Evolutionary conservation across 2,329 filamentous ascomycete species (phyloP).

Genomic region (Trichoderma atroviride): DNA sequence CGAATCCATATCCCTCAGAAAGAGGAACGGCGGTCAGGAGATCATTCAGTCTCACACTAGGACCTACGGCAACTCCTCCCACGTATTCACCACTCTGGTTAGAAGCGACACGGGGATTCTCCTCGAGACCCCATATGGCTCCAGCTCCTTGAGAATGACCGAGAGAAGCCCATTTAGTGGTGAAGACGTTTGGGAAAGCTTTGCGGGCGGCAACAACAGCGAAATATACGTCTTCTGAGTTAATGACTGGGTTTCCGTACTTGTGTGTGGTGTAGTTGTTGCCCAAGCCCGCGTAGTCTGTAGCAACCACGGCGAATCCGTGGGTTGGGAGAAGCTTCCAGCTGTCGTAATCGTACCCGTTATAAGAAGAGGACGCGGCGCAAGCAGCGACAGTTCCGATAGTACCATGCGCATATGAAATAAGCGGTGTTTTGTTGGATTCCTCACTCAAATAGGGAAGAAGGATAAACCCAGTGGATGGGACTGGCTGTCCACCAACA

Average conservation of each 20-base stretch:
- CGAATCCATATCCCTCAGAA: background rate
- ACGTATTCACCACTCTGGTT: slow-evolving; percentile 25
- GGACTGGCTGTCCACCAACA: slow-evolving; percentile 25
- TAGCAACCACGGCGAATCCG: slow-evolving; percentile 30
- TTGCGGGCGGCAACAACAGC: slow-evolving; percentile 24
- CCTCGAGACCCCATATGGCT: slow-evolving; percentile 31
- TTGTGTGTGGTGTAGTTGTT: slow-evolving; percentile 31
- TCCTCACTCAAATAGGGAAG: slow-evolving; percentile 20
- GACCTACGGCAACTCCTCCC: slow-evolving; percentile 29
- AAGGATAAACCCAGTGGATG: slow-evolving; percentile 28
- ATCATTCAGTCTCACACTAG: slow-evolving; percentile 25
- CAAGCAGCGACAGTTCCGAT: slow-evolving; percentile 26
- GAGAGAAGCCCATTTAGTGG: slow-evolving; percentile 26
- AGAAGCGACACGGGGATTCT: slow-evolving; percentile 25
- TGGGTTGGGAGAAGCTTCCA: slow-evolving; percentile 23
- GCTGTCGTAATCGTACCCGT: slow-evolving; percentile 25
- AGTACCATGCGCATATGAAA: slow-evolving; percentile 29
- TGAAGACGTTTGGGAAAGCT: slow-evolving; percentile 16
- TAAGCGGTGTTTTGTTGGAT: background rate
- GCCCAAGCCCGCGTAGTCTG: slow-evolving; percentile 33
- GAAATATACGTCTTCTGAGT: slow-evolving; percentile 29
- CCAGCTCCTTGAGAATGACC: slow-evolving; percentile 32
- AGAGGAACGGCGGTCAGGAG: slow-evolving; percentile 18
- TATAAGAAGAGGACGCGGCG: slow-evolving; percentile 25
- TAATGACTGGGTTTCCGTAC: slow-evolving; percentile 27